Conservation (phyloP, 78 protist species). For the Protostelium mycophagum region DNA sequence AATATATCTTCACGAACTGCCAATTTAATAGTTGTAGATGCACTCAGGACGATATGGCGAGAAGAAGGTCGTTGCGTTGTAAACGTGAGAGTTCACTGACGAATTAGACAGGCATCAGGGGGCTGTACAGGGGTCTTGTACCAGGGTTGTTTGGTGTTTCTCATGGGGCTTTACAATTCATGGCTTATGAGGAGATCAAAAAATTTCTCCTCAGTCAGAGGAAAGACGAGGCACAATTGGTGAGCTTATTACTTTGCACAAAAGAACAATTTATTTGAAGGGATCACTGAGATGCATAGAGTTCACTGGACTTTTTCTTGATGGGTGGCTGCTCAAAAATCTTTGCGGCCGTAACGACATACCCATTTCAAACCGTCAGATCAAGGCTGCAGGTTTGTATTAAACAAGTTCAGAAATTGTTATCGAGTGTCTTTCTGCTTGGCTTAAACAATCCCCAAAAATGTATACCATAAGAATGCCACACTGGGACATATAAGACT, state of each 20-base stretch:
- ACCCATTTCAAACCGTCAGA: conserved; percentile 39
- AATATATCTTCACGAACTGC: no score
- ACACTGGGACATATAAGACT: background rate
- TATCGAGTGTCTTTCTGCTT: no score
- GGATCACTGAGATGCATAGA: background rate
- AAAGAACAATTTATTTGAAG: background rate
- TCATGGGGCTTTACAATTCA: conserved; percentile 28
- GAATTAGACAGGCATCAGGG: background rate
- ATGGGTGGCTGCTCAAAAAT: conserved; percentile 33
- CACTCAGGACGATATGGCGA: background rate
- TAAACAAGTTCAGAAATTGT: no score
- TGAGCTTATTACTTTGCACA: background rate
- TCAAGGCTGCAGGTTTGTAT: conserved; percentile 27
- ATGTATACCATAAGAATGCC: no score
- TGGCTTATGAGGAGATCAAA: conserved; percentile 26
- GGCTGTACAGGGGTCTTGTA: conserved; percentile 22
- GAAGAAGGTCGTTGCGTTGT: conserved; percentile 15
- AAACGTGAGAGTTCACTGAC: no score
- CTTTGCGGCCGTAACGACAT: conserved; percentile 28
- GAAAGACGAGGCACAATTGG: background rate
- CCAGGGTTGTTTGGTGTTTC: conserved; percentile 12
- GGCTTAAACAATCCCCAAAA: no score
- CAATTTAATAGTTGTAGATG: background rate
- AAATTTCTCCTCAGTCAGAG: background rate
- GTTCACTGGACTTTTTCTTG: background rate